These are phyloP conservation scores for Diaporthe caulivora DNA, from an alignment of 2,329 filamentous ascomycete species.

Conservation along the genomic window DNA sequence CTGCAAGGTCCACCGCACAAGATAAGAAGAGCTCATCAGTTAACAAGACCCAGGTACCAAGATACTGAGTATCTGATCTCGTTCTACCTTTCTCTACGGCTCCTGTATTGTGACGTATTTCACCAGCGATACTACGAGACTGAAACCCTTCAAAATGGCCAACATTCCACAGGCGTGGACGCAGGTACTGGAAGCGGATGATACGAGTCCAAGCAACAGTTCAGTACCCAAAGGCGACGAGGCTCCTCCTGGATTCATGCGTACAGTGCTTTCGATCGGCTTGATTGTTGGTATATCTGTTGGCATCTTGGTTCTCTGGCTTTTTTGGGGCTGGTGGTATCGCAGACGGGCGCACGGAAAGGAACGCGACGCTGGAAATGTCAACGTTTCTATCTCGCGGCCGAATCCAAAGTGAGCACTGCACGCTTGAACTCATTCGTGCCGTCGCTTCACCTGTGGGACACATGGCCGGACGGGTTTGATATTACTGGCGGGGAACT, in stretches of 20 bases:
- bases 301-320: background rate
- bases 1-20: background rate
- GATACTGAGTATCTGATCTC: too few species aligned
- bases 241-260: background rate
- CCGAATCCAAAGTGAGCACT: background rate
- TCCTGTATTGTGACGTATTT: background rate
- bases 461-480: background rate
- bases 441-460: background rate
- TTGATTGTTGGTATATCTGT: background rate
- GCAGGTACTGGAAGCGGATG: background rate
- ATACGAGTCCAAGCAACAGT: background rate
- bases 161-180: rapidly evolving
- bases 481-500: background rate
- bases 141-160: background rate
- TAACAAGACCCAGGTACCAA: background rate
- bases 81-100: rapidly evolving
- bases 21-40: background rate
- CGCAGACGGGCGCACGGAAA: background rate
- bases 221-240: background rate
- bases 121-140: background rate
- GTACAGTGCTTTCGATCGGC: background rate
- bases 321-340: background rate
- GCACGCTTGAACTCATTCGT: too few species aligned
- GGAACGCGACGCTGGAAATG: background rate
- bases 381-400: background rate